Evolutionary conservation across 495 filamentous ascomycete genomes (phyloP), one percentile per base, ranked within the genome.

Genomic region (Aspergillus sparsus): DNA sequence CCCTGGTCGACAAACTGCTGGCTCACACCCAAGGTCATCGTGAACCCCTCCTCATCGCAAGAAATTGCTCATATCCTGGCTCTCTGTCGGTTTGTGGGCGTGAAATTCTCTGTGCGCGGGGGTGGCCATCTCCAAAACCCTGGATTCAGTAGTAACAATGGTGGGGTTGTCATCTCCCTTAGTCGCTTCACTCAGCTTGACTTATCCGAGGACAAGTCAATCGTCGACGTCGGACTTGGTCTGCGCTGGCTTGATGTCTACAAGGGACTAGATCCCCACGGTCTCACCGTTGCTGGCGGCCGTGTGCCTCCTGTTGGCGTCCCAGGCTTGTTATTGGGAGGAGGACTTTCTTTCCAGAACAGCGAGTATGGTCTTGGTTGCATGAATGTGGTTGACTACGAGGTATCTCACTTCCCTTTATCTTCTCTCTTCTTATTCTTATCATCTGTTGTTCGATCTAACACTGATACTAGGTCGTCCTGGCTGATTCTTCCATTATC

Each of bases 231-330:
- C 31, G 83, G 81, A 2, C 68, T 80, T 10, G 83, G 83, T 6
- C 75, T 75, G 57, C 62, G 69, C 11, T 83, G 81, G 77, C 70
- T 74, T 32, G 62, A 79, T 7, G 77, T 85, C 31, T 55, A 55
- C 39, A 44, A 55, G 39, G 27, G 53, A 6, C 41, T 55, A 3
- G 74, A 77, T 41, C 58, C 33, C 5, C 60, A 72, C 7, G 67
- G 65, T 9, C 53, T 77, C 1, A 65, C 67, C 10, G 77, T 76
- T 1, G 68, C 68, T 2, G 78, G 76, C 5, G 76, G 76, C 1
- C 65, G 78, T 4, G 64, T 64, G 15, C 60, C 66, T 6, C 55
- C 62, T 5, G 77, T 79, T 10, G 76, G 78, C 8, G 69, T 80
- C 1, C 70, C 72, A 3, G 77, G 78, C 0, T 53, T 79, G 3